A percentile compares a stretch with the other conserved stretches of the same genome.
Conservation (phyloP, 1,284 basidiomycete genomes). For the Thecaphora thlaspeos region DNA sequence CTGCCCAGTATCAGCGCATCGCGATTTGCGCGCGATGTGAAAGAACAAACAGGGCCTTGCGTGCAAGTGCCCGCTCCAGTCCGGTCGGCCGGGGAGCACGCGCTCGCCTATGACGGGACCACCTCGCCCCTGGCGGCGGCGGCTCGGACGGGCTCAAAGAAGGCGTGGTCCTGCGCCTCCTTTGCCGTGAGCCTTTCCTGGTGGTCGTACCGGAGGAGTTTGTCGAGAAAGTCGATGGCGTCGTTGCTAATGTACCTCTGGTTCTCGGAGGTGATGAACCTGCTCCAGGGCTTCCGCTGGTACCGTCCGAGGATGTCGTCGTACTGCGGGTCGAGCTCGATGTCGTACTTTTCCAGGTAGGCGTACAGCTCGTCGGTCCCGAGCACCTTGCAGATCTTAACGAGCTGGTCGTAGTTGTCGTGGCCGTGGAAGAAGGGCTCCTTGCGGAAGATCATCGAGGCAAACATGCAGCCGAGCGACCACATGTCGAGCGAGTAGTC, state of each 20-base stretch:
- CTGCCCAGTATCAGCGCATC: too few species aligned
- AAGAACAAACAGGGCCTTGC: too few species aligned
- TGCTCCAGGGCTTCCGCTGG: conserved; percentile 78
- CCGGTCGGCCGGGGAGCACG: too few species aligned
- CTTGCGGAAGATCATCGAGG: conserved; percentile 85
- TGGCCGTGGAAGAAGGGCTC: conserved; percentile 99
- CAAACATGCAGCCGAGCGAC: conserved; percentile 96
- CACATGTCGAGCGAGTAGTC: conserved; percentile 90
- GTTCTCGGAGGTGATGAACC: conserved; percentile 68
- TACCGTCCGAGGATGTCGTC: conserved; percentile 62
- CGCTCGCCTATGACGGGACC: conserved; percentile 14
- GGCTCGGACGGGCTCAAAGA: conserved; percentile 50
- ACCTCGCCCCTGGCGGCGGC: conserved; percentile 34
- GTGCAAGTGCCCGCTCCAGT: too few species aligned
- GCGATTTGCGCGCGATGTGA: too few species aligned
- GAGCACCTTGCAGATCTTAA: conserved; percentile 96
- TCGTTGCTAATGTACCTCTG: conserved; percentile 90
- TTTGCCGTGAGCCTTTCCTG: conserved; percentile 89
- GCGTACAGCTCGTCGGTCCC: conserved; percentile 92
- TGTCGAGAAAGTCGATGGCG: conserved; percentile 80
- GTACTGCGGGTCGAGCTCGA: conserved; percentile 63
- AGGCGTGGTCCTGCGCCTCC: conserved; percentile 56
- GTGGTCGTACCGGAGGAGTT: conserved; percentile 92
- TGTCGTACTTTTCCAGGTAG: conserved; percentile 65
- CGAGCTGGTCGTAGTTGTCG: conserved; percentile 97